Base-by-base conservation (phyloP, 2,329 filamentous ascomycete genomes). In the Penicillium sp. region DNA sequence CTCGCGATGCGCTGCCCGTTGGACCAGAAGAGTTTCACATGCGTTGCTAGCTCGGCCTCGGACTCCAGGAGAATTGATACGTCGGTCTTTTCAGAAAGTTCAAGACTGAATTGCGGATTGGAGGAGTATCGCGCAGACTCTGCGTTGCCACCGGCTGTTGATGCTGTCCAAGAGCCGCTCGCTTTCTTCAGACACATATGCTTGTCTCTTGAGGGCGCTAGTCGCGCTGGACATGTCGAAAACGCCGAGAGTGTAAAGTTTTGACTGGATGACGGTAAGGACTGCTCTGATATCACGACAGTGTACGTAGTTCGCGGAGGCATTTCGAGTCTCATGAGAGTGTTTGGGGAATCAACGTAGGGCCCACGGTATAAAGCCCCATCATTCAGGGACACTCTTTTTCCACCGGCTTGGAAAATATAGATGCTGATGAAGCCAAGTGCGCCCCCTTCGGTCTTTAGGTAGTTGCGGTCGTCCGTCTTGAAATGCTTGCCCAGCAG, bases 321-420 rank as follows among this genome's bases (percentile, higher is more conserved):
- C 60, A 83, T 82, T 30, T 91, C 85, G 62, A 96, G 84, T 60
- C 90, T 88, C 48, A 96, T 86, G 7, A 99, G 85, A 0, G 91
- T 96, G 75, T 98, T 96, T 1, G 93, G 93, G 2, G 93, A 96
- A 76, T 97, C 94, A 37, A 98, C 92, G 64, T 92, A 97, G n/a
- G 92, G 91, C 0, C 90, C 90, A 38, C 89, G 87, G 68, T 91
- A 87, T 0, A 91, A 75, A 26, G 88, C 85, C 6, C 87, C 86
- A 58, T 94, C 91, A 56, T 87, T 87, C 14, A 95, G 81, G 66
- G 92, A 88, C 0, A 97, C 87, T 52, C 88, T 85, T 38, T 87
- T 82, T 2, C 94, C 93, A 42, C 83, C 74, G 33, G 86, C 86
- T 19, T 89, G 83, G 73, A 94, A 97, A 0, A 95, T 83, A 61